A percentile compares a stretch with the other conserved stretches of the same genome.
Conservation (phyloP, 176 grass and related monocot species). For the Alopecurus myosuroides region DNA sequence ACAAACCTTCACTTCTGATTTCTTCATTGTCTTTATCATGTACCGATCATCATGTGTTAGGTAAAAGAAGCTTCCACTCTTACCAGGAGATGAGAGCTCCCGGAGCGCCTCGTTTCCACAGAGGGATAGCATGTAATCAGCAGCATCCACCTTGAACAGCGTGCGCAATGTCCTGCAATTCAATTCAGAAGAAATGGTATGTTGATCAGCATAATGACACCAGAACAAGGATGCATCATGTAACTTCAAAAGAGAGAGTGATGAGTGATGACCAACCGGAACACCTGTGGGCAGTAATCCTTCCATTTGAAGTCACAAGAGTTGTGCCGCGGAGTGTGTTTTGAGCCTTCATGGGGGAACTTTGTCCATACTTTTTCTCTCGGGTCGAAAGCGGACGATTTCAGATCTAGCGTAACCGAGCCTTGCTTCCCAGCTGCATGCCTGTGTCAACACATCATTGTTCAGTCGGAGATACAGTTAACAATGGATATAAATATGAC, state of each 20-base stretch:
- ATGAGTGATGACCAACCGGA: slow-evolving; percentile 64
- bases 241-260: slow-evolving; percentile 10
- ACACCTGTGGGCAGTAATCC: slow-evolving; percentile 94
- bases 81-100: slow-evolving; percentile 92
- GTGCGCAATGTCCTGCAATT: slow-evolving; percentile 77
- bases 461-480: neutral
- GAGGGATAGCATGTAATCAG: slow-evolving; percentile 95
- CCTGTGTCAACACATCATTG: slow-evolving; percentile 42
- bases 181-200: slow-evolving; percentile 17
- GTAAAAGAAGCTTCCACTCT: slow-evolving; percentile 99
- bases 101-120: slow-evolving; percentile 88
- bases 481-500: neutral
- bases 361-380: slow-evolving; percentile 96
- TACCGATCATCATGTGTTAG: slow-evolving; percentile 85
- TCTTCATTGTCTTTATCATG: slow-evolving; percentile 99
- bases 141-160: slow-evolving; percentile 94
- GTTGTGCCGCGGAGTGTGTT: slow-evolving; percentile 84
- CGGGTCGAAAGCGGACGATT: slow-evolving; percentile 87
- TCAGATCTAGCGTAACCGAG: slow-evolving; percentile 62
- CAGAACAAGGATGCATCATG: slow-evolving; percentile 4
- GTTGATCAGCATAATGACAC: slow-evolving; percentile 17
- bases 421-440: slow-evolving; percentile 94
- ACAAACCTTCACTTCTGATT: slow-evolving; percentile 98
- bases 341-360: slow-evolving; percentile 95
- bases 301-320: slow-evolving; percentile 99